Percentiles rank a stretch among this genome's conserved stretches.
These are phyloP conservation scores for Chaetomium tenue DNA, from an alignment of 495 filamentous ascomycete species.

Conservation along the genomic window DNA sequence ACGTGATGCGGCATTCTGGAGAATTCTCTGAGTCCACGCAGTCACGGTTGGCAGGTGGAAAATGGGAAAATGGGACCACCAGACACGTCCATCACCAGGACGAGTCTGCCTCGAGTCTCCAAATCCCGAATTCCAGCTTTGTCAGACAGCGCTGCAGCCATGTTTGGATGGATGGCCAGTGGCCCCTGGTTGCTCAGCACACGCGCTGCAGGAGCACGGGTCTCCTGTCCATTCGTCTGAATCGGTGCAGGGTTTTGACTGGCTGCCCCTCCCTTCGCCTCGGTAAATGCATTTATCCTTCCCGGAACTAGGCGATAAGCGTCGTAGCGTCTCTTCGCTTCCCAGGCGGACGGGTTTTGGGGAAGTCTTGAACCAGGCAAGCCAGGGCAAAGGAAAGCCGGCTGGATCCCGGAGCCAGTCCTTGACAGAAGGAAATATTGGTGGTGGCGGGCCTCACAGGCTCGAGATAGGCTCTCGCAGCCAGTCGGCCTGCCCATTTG, in stretches of 20 bases:
- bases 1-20: constrained; percentile 2
- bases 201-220: constrained; percentile 26
- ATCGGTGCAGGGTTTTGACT: constrained; percentile 11
- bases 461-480: background rate
- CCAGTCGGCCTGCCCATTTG: background rate
- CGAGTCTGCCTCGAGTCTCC: constrained; percentile 6
- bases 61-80: background rate
- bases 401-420: constrained; percentile 3
- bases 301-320: constrained; percentile 22
- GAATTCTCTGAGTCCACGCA: background rate
- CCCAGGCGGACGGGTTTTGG: constrained; percentile 26
- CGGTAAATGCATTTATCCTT: constrained; percentile 24
- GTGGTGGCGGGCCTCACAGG: background rate
- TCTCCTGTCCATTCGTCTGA: constrained; percentile 16
- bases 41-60: background rate
- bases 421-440: background rate
- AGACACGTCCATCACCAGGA: constrained; percentile 18
- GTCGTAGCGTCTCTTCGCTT: constrained; percentile 4
- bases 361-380: constrained; percentile 3
- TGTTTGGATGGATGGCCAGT: constrained; percentile 13
- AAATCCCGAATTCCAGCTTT: constrained; percentile 24
- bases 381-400: background rate
- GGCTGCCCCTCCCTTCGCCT: constrained; percentile 6
- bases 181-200: constrained; percentile 18
- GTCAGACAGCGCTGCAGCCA: constrained; percentile 6